These are phyloP conservation scores for Agrocybe praecox DNA, from an alignment of 768 basidiomycete species.

Conservation along the genomic window DNA sequence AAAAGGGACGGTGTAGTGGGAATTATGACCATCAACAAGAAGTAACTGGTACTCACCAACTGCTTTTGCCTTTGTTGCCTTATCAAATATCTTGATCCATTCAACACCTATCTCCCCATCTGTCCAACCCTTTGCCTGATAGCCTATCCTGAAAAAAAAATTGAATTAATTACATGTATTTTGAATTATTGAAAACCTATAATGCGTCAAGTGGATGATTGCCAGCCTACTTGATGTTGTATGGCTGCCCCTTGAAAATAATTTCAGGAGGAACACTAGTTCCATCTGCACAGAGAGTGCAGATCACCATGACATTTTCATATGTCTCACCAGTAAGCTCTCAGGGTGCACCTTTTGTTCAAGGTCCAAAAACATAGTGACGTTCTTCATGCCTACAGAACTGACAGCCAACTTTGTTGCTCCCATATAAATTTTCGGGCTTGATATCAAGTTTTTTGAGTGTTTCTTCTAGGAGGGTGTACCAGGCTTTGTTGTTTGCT, in stretches of 20 bases:
- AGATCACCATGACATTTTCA: slow-evolving; percentile 37
- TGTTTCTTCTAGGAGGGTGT: slow-evolving; percentile 28
- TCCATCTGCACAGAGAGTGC: slow-evolving; percentile 42
- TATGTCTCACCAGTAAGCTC: slow-evolving; percentile 28
- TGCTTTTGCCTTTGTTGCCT: slow-evolving; percentile 37
- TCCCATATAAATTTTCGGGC: slow-evolving; percentile 30
- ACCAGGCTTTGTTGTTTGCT: slow-evolving; percentile 33
- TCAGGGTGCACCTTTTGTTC: slow-evolving; percentile 23
- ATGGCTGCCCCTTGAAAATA: slow-evolving; percentile 41
- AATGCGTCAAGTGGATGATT: slow-evolving; percentile 41
- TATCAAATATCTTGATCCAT: slow-evolving; percentile 43
- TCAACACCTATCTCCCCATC: slow-evolving; percentile 35
- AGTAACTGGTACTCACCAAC: slow-evolving; percentile 30
- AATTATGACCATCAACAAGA: slow-evolving; percentile 48
- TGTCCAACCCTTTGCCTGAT: slow-evolving; percentile 38
- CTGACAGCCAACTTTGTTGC: slow-evolving; percentile 37
- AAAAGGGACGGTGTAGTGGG: slow-evolving; percentile 36
- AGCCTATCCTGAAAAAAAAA: slow-evolving; percentile 24
- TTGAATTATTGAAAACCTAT: slow-evolving; percentile 25
- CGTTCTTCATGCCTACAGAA: slow-evolving; percentile 11
- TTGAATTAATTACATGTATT: slow-evolving; percentile 4
- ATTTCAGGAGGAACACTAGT: slow-evolving; percentile 35
- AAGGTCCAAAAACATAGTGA: slow-evolving; percentile 31
- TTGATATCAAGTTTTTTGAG: slow-evolving; percentile 21
- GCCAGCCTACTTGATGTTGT: slow-evolving; percentile 36